These are phyloP conservation scores for Naganishia vaughanmartiniae DNA, from an alignment of 768 basidiomycete species.

Conservation along the genomic window DNA sequence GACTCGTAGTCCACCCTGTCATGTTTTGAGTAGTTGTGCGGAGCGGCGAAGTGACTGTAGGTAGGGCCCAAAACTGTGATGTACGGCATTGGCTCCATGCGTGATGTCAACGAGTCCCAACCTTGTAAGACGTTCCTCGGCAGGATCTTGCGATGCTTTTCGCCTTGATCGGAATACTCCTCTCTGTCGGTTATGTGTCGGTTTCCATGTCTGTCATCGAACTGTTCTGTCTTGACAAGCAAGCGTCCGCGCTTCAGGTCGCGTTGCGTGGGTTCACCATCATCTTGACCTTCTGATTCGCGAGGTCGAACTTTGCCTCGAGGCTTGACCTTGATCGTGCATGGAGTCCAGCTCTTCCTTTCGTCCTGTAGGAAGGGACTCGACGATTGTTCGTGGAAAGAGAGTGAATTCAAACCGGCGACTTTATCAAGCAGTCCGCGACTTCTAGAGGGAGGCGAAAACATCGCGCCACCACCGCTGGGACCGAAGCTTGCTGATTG, in stretches of 20 bases:
- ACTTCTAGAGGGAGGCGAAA: neutral
- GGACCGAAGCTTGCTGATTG: neutral
- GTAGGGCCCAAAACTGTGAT: neutral
- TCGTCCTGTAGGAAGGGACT: neutral
- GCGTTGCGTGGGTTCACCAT: neutral
- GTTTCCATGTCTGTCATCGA: neutral
- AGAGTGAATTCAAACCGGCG: neutral
- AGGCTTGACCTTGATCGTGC: conserved; percentile 15
- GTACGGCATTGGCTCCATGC: neutral
- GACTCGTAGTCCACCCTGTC: neutral
- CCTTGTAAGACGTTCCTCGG: conserved; percentile 7
- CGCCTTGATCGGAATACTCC: neutral
- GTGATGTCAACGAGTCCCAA: neutral
- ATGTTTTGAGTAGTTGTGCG: neutral
- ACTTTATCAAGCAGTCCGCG: conserved; percentile 10
- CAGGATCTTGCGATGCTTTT: neutral
- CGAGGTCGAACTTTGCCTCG: neutral
- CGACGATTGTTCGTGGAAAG: neutral
- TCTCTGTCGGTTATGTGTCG: neutral
- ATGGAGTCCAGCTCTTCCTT: neutral
- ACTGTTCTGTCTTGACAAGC: neutral
- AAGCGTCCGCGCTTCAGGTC: neutral
- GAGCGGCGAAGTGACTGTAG: neutral
- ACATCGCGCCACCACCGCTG: neutral
- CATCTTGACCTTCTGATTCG: neutral